A percentile compares a stretch with the other conserved stretches of the same genome.
These are phyloP conservation scores for Syncephalastrum racemosum DNA, from an alignment of 371 early-diverging fungal species.

Conservation along the genomic window DNA sequence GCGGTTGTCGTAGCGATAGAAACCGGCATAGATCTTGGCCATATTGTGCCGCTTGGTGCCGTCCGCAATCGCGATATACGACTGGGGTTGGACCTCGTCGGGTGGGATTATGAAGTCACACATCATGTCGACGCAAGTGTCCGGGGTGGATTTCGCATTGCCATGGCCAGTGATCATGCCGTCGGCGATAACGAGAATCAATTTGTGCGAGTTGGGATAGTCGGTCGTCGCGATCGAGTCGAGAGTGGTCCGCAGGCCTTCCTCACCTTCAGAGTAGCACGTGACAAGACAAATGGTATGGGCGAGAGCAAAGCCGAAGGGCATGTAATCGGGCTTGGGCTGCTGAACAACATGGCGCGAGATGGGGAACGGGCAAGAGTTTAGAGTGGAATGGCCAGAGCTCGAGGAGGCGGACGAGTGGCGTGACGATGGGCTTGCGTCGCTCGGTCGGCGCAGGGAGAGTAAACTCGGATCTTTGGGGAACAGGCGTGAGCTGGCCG, in stretches of 20 bases:
- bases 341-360: constrained; percentile 40
- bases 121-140: constrained; percentile 84
- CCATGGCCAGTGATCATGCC: constrained; percentile 54
- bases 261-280: constrained; percentile 91
- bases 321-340: constrained; percentile 56
- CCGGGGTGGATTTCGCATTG: constrained; percentile 71
- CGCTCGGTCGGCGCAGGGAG: constrained; percentile 26
- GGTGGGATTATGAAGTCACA: constrained; percentile 66
- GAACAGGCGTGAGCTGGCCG: constrained; percentile 15
- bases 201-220: constrained; percentile 23
- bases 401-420: constrained; percentile 42
- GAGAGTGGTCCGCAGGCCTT: constrained; percentile 89
- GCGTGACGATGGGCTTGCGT: constrained; percentile 26
- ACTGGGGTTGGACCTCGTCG: constrained; percentile 62
- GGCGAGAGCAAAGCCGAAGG: constrained; percentile 68
- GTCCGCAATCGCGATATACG: constrained; percentile 94
- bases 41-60: constrained; percentile 93
- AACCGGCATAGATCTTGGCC: constrained; percentile 93
- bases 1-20: constrained; percentile 71
- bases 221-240: constrained; percentile 83
- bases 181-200: constrained; percentile 48
- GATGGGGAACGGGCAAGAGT: constrained; percentile 40
- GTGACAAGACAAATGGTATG: constrained; percentile 81
- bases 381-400: constrained; percentile 8
- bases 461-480: constrained; percentile 12